A percentile compares a stretch with the other conserved stretches of the same genome.
Conservation (phyloP, 495 filamentous ascomycete species). For the Amniculicola lignicola region DNA sequence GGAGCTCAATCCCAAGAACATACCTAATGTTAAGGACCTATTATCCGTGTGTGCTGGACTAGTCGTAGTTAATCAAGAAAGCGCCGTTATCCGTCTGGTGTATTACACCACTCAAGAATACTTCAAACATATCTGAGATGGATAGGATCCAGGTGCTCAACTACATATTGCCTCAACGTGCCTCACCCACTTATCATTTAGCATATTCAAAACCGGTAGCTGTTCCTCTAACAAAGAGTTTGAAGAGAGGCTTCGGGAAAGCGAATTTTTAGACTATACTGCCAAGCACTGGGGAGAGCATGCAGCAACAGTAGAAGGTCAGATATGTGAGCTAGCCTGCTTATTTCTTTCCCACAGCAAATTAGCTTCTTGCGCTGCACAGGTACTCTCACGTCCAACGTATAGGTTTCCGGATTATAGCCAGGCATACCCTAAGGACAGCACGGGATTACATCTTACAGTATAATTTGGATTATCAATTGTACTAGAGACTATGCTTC, state of each 20-base stretch:
- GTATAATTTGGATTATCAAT: constrained; percentile 19
- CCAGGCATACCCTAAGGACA: constrained; percentile 9
- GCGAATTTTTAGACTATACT: constrained; percentile 47
- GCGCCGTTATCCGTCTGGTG: constrained; percentile 49
- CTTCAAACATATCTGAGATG: constrained; percentile 42
- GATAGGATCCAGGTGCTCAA: constrained; percentile 44
- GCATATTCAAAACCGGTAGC: constrained; percentile 36
- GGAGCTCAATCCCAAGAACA: constrained; percentile 10
- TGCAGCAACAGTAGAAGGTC: constrained; percentile 33
- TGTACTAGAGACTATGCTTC: too few species aligned
- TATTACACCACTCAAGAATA: constrained; percentile 57
- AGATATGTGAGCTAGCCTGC: constrained; percentile 27
- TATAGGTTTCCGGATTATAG: constrained; percentile 10
- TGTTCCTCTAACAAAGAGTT: constrained; percentile 38
- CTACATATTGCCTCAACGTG: constrained; percentile 43
- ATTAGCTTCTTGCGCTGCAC: constrained; percentile 8
- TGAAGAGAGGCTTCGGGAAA: constrained; percentile 27
- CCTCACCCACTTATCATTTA: constrained; percentile 47
- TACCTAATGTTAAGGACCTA: constrained; percentile 39
- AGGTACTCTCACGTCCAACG: constrained; percentile 11
- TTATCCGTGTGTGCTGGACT: constrained; percentile 53
- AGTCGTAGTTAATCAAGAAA: constrained; percentile 49
- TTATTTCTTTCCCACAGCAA: constrained; percentile 1
- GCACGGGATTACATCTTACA: constrained; percentile 15
- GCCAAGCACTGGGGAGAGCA: constrained; percentile 48